Percentiles rank a stretch among this genome's conserved stretches.
Evolutionary conservation across 1,139 yeast genomes (phyloP).

Genomic region (Hemisphaericaspora lyxosophila): DNA sequence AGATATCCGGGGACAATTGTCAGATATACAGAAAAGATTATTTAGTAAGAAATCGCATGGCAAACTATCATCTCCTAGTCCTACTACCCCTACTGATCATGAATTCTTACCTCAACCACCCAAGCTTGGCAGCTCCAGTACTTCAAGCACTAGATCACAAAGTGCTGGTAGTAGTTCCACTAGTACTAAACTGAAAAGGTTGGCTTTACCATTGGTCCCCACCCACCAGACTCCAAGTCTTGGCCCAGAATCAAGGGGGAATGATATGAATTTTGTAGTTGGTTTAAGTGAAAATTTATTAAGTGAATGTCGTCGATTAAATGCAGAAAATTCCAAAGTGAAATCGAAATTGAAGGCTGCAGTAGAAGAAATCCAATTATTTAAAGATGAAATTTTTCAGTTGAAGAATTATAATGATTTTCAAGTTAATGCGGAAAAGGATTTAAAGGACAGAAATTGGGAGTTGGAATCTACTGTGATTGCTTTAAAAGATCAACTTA

Average conservation of each 20-base stretch:
- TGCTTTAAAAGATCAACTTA: conserved; percentile 47
- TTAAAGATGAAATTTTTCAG: conserved; percentile 36
- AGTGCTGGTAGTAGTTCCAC: conserved; percentile 2
- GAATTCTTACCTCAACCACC: conserved; percentile 6
- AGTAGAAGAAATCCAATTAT: conserved; percentile 39
- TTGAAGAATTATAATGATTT: conserved; percentile 33
- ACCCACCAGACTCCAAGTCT: conserved; percentile 32
- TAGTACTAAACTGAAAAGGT: conserved; percentile 1
- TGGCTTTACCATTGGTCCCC: conserved; percentile 4
- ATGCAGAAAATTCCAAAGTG: conserved; percentile 62
- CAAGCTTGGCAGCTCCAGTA: conserved; percentile 15
- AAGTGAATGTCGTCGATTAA: conserved; percentile 74
- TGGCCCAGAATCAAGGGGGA: conserved; percentile 50
- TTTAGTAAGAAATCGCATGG: conserved; percentile 30
- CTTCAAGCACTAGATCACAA: conserved; percentile 1
- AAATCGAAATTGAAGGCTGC: conserved; percentile 42
- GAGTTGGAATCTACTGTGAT: conserved; percentile 64
- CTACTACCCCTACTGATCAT: conserved; percentile 12
- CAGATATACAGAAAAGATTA: conserved; percentile 58
- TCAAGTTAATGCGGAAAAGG: conserved; percentile 41
- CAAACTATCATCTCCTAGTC: conserved; percentile 13
- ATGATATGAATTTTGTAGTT: conserved; percentile 78
- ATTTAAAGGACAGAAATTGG: conserved; percentile 74
- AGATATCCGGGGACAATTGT: conserved; percentile 59
- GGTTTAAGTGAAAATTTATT: conserved; percentile 80